Evolutionary conservation across 2,329 filamentous ascomycete species (phyloP).

Genomic region (Diplodia sapinea): DNA sequence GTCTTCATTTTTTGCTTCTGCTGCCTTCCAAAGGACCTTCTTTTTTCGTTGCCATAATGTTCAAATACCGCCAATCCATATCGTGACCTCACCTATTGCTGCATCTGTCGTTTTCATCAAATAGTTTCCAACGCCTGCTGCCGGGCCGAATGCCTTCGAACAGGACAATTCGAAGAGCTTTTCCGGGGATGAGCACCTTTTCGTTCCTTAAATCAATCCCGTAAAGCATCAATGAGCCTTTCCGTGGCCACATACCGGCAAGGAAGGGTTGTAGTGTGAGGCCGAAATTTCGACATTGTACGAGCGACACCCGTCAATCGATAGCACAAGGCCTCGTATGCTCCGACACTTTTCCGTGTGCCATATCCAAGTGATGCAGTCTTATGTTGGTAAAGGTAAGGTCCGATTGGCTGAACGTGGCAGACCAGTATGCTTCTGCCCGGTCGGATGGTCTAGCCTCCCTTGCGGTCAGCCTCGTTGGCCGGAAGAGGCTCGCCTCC

Average conservation of each 20-base stretch:
- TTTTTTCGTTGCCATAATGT: conserved; percentile 26
- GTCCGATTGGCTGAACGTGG: background rate
- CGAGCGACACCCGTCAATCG: background rate
- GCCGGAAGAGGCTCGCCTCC: conserved; percentile 51
- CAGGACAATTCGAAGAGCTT: conserved; percentile 7
- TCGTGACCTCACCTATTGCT: conserved; percentile 24
- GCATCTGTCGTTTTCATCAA: conserved; percentile 18
- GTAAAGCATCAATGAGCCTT: conserved; percentile 4
- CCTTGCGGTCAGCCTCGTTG: conserved; percentile 54
- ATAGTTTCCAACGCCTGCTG: conserved; percentile 15
- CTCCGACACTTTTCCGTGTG: background rate
- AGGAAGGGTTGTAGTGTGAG: background rate
- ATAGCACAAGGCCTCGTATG: background rate
- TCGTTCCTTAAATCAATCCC: background rate
- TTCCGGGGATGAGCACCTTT: background rate
- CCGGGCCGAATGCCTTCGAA: background rate
- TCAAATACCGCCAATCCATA: conserved; percentile 22
- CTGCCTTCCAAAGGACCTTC: conserved; percentile 25
- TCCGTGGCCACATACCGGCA: conserved; percentile 1
- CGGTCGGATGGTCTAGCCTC: conserved; percentile 42
- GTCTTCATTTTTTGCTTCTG: conserved; percentile 28
- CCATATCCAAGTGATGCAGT: conserved; percentile 13
- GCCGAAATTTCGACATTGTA: background rate
- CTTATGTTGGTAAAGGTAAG: background rate
- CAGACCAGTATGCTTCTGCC: too few relatives aligned